Conservation (phyloP, 768 basidiomycete species). For the Pleurotus platypus region DNA sequence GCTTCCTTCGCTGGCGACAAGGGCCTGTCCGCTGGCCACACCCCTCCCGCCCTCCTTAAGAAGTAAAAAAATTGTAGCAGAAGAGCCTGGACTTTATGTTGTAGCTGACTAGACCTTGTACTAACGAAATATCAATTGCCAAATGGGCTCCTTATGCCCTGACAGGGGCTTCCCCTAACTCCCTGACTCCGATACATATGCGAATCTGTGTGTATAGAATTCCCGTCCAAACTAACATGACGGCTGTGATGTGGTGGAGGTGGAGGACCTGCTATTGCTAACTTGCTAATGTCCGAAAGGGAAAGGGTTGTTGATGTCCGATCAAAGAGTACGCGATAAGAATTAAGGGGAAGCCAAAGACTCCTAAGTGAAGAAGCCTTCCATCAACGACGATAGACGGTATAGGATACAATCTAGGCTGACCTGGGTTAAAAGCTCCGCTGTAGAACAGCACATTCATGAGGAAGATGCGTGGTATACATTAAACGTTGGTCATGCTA, state of each 20-base stretch:
- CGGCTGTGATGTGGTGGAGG: no score
- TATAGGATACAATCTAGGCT: conserved; percentile 12
- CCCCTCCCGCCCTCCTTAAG: conserved; percentile 68
- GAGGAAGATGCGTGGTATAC: not conserved
- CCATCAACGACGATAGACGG: not conserved
- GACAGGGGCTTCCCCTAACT: no score
- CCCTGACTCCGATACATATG: no score
- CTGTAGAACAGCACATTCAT: conserved; percentile 23
- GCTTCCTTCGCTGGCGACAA: conserved; percentile 72
- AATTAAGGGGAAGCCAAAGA: conserved; percentile 57
- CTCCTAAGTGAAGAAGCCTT: conserved; percentile 36
- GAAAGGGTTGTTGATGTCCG: no score
- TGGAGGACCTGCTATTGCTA: no score
- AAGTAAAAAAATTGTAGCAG: conserved; percentile 36
- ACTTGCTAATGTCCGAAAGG: no score
- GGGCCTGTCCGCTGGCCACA: conserved; percentile 76
- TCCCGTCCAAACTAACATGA: no score
- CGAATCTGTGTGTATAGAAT: no score
- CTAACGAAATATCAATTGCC: not conserved
- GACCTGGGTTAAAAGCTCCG: conserved; percentile 64
- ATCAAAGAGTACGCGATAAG: no score
- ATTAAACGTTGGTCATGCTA: conserved; percentile 14
- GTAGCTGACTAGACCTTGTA: not conserved
- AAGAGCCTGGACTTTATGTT: not conserved
- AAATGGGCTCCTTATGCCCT: no score